These are phyloP conservation scores for Vanilla planifolia DNA, from an alignment of 106 monocot genomes.

Conservation along the genomic window DNA sequence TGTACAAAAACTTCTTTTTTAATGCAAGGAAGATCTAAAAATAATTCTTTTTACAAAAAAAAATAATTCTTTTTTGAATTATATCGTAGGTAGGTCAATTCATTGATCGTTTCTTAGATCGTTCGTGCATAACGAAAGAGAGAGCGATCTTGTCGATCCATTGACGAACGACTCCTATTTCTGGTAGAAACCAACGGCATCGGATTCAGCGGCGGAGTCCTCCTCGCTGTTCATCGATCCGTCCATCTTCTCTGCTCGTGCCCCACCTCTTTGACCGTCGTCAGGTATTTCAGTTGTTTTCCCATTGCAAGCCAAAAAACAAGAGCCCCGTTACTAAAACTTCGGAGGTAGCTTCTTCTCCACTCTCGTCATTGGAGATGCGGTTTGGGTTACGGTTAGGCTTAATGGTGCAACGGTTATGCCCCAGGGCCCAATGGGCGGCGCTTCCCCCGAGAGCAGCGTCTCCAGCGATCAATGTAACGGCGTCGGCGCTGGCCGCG, in stretches of 20 bases:
- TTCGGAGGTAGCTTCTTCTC: not conserved
- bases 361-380: not conserved
- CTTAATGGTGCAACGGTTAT: not conserved
- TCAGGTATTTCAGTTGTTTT: no score
- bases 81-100: not conserved
- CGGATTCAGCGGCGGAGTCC: not conserved
- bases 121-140: no score
- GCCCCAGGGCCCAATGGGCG: not conserved
- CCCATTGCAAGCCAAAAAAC: no score
- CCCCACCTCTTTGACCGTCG: not conserved
- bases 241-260: not conserved
- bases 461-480: not conserved
- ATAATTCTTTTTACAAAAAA: no score
- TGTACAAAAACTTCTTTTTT: no score
- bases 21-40: no score
- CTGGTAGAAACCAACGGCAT: slow-evolving; percentile 1
- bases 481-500: not conserved
- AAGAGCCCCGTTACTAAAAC: no score
- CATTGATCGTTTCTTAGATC: not conserved
- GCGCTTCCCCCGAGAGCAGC: not conserved
- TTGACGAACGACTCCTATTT: not conserved
- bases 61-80: no score
- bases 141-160: not conserved
- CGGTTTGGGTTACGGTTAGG: not conserved
- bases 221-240: not conserved